Evolutionary conservation across 192 early-diverging fungal genomes (phyloP).

Genomic region (Coemansia sp.): DNA sequence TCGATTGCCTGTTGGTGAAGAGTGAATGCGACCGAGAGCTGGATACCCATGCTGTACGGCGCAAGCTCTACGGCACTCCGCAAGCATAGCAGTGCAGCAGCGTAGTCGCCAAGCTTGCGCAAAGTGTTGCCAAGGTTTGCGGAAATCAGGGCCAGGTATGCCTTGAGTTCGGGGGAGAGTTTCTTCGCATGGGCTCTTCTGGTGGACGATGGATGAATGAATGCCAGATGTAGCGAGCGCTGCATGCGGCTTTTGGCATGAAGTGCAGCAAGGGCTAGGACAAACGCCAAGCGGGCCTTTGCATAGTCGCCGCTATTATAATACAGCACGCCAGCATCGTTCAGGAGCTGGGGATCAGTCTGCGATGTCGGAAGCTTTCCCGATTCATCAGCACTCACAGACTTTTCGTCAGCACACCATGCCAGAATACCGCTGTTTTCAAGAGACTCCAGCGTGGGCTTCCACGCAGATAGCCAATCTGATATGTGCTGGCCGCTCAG

Average conservation of each 20-base stretch:
- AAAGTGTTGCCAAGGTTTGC: conserved; percentile 45
- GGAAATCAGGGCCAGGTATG: conserved; percentile 26
- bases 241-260: conserved; percentile 19
- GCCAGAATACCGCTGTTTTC: conserved; percentile 8
- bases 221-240: conserved; percentile 17
- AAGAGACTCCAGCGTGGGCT: conserved; percentile 12
- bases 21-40: conserved; percentile 31
- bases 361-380: conserved; percentile 14
- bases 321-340: conserved; percentile 43
- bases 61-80: conserved; percentile 16
- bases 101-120: conserved; percentile 23
- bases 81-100: conserved; percentile 27
- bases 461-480: conserved; percentile 33
- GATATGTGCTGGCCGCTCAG: conserved; percentile 29
- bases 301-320: conserved; percentile 24
- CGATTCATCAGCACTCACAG: neutral
- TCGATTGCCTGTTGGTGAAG: conserved; percentile 32
- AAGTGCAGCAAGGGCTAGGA: conserved; percentile 16
- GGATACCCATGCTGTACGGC: conserved; percentile 31
- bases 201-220: conserved; percentile 1
- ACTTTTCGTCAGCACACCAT: conserved; percentile 17
- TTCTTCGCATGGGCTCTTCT: neutral
- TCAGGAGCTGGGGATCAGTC: conserved; percentile 45
- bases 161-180: conserved; percentile 24
- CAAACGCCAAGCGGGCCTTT: conserved; percentile 27